Percentiles rank a stretch among this genome's conserved stretches.
phyloP scores from a whole-genome alignment of 2,329 filamentous ascomycete genomes.

The Plenodomus biglobosus region DNA sequence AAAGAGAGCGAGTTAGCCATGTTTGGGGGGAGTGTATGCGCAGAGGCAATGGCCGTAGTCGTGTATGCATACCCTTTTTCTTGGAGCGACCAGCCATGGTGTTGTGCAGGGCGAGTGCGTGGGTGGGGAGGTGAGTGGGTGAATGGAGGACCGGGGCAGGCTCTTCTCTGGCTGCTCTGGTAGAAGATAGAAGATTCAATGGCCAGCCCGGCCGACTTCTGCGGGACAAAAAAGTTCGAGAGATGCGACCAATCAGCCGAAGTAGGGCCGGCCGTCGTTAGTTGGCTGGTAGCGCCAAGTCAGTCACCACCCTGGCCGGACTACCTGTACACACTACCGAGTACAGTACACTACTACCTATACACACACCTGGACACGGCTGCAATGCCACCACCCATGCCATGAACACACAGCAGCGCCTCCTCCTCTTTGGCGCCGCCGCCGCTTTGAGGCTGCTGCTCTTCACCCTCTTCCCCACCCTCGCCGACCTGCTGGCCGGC shows the following conservation, averaged over 20 bases:
- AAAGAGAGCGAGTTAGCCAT: constrained; percentile 21
- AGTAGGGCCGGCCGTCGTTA: constrained; percentile 23
- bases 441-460: constrained; percentile 77
- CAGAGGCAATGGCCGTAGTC: too few species aligned
- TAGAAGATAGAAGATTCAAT: too few species aligned
- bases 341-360: too few species aligned
- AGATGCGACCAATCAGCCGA: constrained; percentile 22
- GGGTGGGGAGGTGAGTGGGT: constrained; percentile 7
- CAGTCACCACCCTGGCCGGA: not conserved
- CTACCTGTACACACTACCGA: too few species aligned
- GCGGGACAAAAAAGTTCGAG: constrained; percentile 39
- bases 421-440: constrained; percentile 72
- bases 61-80: constrained; percentile 69
- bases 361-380: too few species aligned
- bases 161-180: too few species aligned
- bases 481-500: constrained; percentile 82
- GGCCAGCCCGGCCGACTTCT: constrained; percentile 4
- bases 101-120: constrained; percentile 4
- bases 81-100: constrained; percentile 43
- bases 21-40: too few species aligned
- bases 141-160: too few species aligned
- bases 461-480: constrained; percentile 75
- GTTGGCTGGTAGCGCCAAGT: too few species aligned
- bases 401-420: constrained; percentile 58
- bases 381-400: too few species aligned